Evolutionary conservation across 2,329 filamentous ascomycete species (phyloP).

Genomic region (Epichloe gansuensis): DNA sequence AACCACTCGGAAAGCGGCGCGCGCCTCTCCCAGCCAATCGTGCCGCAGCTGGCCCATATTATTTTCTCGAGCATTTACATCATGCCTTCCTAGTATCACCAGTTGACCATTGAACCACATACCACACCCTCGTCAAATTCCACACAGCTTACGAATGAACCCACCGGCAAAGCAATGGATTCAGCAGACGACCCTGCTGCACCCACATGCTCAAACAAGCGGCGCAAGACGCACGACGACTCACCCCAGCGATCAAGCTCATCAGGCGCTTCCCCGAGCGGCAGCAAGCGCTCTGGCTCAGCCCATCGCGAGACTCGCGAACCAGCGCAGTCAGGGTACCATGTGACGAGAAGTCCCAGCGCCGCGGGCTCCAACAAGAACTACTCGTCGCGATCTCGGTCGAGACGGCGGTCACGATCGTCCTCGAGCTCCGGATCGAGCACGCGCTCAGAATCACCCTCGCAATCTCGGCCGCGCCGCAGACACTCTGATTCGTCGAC

Average conservation of each 20-base stretch:
- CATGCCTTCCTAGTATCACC: not conserved
- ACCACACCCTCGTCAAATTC: not conserved
- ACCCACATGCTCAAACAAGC: conserved; percentile 19
- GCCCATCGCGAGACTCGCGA: not conserved
- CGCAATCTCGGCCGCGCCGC: conserved; percentile 18
- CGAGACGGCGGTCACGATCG: conserved; percentile 19
- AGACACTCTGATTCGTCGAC: conserved; percentile 18
- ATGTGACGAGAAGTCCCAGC: conserved; percentile 9
- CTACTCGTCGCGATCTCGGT: conserved; percentile 17
- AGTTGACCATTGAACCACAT: conserved; percentile 5
- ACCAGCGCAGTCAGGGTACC: not conserved
- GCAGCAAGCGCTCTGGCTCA: not conserved
- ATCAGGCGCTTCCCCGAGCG: conserved; percentile 8
- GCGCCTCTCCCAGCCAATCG: conserved; percentile 1
- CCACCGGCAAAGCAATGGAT: conserved; percentile 18
- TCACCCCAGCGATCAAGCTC: conserved; percentile 17
- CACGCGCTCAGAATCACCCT: conserved; percentile 25
- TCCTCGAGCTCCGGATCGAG: conserved; percentile 23
- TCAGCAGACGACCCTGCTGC: conserved; percentile 15
- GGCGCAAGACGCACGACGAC: conserved; percentile 20
- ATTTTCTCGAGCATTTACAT: not conserved
- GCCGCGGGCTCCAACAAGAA: conserved; percentile 13
- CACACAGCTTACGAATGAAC: not conserved
- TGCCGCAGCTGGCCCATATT: conserved; percentile 4
- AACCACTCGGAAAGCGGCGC: not conserved